These are phyloP conservation scores for Candida khao-thaluensis DNA, from an alignment of 805 yeast genomes.

Conservation along the genomic window DNA sequence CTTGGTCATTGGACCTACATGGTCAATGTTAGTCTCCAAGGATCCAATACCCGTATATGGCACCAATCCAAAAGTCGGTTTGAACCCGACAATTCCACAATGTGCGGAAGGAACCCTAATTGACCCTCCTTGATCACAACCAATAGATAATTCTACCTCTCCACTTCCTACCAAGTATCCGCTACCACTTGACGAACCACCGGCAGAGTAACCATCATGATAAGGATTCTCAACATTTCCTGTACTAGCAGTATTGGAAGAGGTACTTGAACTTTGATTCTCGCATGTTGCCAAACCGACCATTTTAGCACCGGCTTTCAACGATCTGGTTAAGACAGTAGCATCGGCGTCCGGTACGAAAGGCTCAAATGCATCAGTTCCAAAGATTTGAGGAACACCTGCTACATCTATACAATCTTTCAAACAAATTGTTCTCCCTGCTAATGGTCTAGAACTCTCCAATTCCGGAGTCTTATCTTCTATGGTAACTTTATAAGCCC, in stretches of 20 bases:
- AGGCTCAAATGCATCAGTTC: slow-evolving; percentile 16
- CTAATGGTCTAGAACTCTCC: slow-evolving; percentile 11
- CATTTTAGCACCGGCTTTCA: slow-evolving; percentile 16
- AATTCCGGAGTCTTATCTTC: slow-evolving; percentile 17
- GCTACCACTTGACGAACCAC: slow-evolving; percentile 57
- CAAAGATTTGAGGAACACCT: slow-evolving; percentile 16
- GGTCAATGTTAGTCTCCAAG: slow-evolving; percentile 17
- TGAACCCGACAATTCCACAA: slow-evolving; percentile 42
- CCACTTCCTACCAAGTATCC: slow-evolving; percentile 47
- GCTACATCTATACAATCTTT: slow-evolving; percentile 18
- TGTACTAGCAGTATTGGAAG: slow-evolving; percentile 17
- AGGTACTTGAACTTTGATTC: slow-evolving; percentile 17
- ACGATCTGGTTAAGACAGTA: slow-evolving; percentile 13
- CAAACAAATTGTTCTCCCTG: slow-evolving; percentile 14
- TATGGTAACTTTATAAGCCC: slow-evolving; percentile 19
- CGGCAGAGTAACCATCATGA: slow-evolving; percentile 22
- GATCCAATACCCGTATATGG: slow-evolving; percentile 19
- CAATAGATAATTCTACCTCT: slow-evolving; percentile 53
- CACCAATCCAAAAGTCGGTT: slow-evolving; percentile 34
- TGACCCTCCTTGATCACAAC: slow-evolving; percentile 56
- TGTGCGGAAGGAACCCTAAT: slow-evolving; percentile 48
- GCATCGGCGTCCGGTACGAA: slow-evolving; percentile 18
- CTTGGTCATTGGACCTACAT: slow-evolving; percentile 19
- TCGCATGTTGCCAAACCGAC: slow-evolving; percentile 18
- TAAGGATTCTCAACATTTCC: slow-evolving; percentile 19